phyloP scores from a whole-genome alignment of 2,329 filamentous ascomycete species.

The Leptodontidium sp. region DNA sequence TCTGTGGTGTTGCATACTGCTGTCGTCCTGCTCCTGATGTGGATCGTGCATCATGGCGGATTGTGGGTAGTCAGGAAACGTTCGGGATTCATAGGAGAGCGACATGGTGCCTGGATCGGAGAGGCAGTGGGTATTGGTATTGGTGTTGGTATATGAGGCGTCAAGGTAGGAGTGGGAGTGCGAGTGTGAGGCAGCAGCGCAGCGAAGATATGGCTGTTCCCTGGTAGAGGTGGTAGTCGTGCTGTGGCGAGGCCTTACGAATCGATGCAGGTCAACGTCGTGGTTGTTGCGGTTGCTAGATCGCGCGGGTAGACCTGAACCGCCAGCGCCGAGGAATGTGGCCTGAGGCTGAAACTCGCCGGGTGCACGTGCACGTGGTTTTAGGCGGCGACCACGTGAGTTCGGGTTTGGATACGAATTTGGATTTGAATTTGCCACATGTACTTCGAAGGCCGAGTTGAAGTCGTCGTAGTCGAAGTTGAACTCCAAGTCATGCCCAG shows the following conservation, averaged over 20 bases:
- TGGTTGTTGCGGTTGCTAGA: background rate
- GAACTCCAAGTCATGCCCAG: background rate
- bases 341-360: background rate
- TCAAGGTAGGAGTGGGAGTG: conserved; percentile 6
- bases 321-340: background rate
- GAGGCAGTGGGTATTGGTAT: background rate
- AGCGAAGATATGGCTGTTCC: background rate
- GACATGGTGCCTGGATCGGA: conserved; percentile 37
- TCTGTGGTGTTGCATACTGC: conserved; percentile 39
- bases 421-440: too few species aligned
- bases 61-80: conserved; percentile 43
- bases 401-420: too few species aligned
- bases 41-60: conserved; percentile 43
- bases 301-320: background rate
- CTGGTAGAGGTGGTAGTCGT: conserved; percentile 32
- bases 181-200: conserved; percentile 23
- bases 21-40: conserved; percentile 43
- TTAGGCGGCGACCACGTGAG: too few species aligned
- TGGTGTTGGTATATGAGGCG: conserved; percentile 5
- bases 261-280: background rate
- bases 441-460: too few species aligned
- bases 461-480: too few species aligned
- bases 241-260: conserved; percentile 17
- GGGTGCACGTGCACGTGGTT: too few species aligned
- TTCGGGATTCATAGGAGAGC: conserved; percentile 42